A percentile compares a stretch with the other conserved stretches of the same genome.
These are phyloP conservation scores for Asterochloris sp. DNA, from an alignment of 139 green algal genomes.

Conservation along the genomic window DNA sequence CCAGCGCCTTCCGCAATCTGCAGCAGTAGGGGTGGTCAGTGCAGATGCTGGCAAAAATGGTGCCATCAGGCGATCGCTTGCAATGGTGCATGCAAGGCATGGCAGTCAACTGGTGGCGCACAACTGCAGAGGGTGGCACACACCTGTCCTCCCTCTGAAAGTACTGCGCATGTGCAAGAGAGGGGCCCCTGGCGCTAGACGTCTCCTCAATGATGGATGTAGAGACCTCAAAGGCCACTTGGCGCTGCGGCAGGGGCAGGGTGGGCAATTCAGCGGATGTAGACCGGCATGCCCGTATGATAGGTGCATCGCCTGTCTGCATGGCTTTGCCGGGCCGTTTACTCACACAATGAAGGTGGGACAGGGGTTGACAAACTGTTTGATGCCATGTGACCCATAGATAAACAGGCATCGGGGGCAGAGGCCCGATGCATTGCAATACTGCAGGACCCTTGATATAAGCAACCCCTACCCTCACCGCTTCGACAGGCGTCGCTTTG, in stretches of 20 bases:
- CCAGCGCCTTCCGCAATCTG: background rate
- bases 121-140: background rate
- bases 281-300: too few relatives aligned
- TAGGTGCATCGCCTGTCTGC: too few relatives aligned
- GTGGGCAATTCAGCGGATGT: too few relatives aligned
- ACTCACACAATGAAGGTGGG: too few relatives aligned
- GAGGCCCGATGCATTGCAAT: too few relatives aligned
- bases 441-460: too few relatives aligned
- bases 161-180: slow-evolving; percentile 2
- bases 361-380: too few relatives aligned
- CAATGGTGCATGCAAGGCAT: background rate
- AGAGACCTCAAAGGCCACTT: slow-evolving; percentile 18
- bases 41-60: background rate
- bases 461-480: too few relatives aligned
- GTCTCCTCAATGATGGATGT: slow-evolving; percentile 16
- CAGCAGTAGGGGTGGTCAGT: background rate
- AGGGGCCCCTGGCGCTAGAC: background rate
- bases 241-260: slow-evolving; percentile 10
- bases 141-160: background rate
- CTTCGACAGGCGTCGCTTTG: too few relatives aligned
- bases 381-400: too few relatives aligned
- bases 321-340: too few relatives aligned
- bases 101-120: background rate
- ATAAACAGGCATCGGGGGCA: too few relatives aligned
- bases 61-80: background rate